phyloP scores from a whole-genome alignment of 176 grass and related monocot genomes.

The Triticum dicoccoides region DNA sequence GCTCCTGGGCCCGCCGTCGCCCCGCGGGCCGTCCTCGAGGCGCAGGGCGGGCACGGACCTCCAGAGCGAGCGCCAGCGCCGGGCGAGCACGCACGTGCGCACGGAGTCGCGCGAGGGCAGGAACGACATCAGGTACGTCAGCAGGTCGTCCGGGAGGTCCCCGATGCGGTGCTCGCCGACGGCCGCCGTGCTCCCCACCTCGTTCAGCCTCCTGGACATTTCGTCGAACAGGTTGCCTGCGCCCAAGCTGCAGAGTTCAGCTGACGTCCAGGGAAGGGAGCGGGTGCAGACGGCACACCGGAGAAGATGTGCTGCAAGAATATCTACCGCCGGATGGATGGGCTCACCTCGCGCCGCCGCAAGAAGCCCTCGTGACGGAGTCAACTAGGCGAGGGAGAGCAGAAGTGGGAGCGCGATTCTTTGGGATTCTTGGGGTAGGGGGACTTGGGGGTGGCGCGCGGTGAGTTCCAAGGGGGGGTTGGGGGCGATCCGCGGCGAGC shows the following conservation, averaged over 20 bases:
- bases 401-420: too few species aligned
- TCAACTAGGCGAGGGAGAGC: too few species aligned
- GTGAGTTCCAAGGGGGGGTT: too few species aligned
- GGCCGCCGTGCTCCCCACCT: neutral
- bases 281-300: too few species aligned
- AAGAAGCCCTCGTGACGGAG: too few species aligned
- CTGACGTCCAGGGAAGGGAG: too few species aligned
- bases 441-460: too few species aligned
- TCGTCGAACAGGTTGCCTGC: neutral
- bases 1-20: neutral
- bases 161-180: neutral
- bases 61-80: neutral
- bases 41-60: neutral
- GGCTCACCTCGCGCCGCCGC: too few species aligned
- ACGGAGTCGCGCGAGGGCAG: neutral
- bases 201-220: neutral
- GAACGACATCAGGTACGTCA: neutral
- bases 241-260: neutral
- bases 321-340: too few species aligned
- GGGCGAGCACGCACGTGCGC: neutral
- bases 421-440: too few species aligned
- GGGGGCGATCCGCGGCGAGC: too few species aligned
- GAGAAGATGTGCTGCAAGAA: too few species aligned
- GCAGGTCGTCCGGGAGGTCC: neutral
- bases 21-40: neutral